Percentiles rank a stretch among this genome's conserved stretches.
phyloP scores from a whole-genome alignment of 208 protist genomes.

The Crithidia expoeki region DNA sequence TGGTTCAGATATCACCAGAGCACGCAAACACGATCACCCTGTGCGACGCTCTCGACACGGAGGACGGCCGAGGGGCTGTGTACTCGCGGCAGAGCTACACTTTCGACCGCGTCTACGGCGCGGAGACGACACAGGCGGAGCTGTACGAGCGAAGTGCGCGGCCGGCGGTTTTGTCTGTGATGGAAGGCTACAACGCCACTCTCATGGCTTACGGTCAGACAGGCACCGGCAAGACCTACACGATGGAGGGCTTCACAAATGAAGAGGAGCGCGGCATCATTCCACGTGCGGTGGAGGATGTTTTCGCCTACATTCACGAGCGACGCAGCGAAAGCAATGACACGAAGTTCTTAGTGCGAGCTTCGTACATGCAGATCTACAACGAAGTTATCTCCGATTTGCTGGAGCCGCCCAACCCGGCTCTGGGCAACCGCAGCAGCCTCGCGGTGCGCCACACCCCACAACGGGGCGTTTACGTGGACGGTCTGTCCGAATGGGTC shows the following conservation, averaged over 20 bases:
- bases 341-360: constrained; percentile 59
- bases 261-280: constrained; percentile 85
- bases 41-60: constrained; percentile 73
- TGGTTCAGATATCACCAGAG: constrained; percentile 58
- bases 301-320: constrained; percentile 59
- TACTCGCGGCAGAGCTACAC: constrained; percentile 80
- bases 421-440: constrained; percentile 20
- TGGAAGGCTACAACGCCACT: constrained; percentile 87
- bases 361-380: constrained; percentile 92
- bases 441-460: constrained; percentile 68
- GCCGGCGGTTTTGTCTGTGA: constrained; percentile 70
- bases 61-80: constrained; percentile 52
- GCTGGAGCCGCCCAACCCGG: constrained; percentile 38
- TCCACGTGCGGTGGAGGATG: constrained; percentile 62
- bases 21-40: constrained; percentile 65
- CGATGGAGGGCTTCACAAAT: constrained; percentile 88
- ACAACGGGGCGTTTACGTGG: constrained; percentile 91
- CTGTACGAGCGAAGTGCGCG: constrained; percentile 80
- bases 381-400: constrained; percentile 90
- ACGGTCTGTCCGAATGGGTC: constrained; percentile 90
- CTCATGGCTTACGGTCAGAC: constrained; percentile 92
- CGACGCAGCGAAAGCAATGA: constrained; percentile 15
- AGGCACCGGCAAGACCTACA: constrained; percentile 88
- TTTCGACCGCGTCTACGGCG: constrained; percentile 73
- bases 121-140: constrained; percentile 53